Evolutionary conservation across 768 basidiomycete species (phyloP), one percentile per base, ranked within the genome.

Genomic region (Stropharia rugosoannulata): DNA sequence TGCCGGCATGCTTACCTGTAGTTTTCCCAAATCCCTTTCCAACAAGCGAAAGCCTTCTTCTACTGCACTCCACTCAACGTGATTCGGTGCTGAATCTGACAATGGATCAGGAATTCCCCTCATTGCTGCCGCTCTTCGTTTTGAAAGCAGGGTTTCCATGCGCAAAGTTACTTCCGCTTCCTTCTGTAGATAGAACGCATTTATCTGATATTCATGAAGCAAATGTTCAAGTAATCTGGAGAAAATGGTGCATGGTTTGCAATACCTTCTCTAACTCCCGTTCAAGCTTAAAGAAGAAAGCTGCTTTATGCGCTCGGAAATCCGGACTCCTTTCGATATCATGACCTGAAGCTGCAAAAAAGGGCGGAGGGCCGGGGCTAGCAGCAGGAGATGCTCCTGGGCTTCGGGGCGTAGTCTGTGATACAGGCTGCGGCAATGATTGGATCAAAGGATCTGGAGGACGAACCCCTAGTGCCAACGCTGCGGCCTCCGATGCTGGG

Each of bases 281-380:
- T 70, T 98, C 95, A 0, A 99, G 83, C 70, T 95, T 98, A 82
- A 97, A 98, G 79, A 99, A 98, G 79, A 98, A 99, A 1, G 94
- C 93, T 3, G 95, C 92, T 67, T 95, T 93, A 76, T 96, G 93
- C 12, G 95, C 93, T 65, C 90, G 92, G 63, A 98, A 95, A 66
- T 92, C 89, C 15, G 89, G 83, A 0, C 91, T 87, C 55, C 91
- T 76, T 62, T 87, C 88, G 29, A 82, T 81, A 66, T 91, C 87
- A 63, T 86, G 80, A 18, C 80, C 78, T 5, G 84, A 77, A 9
- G 79, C 73, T 36, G 87, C 77, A 59, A 88, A 81, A 60, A 89
- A 79, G 40, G 83, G 82, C 18, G 86, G 80, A 57, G 74, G 75
- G 27, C 70, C 76, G 41, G 75, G 75, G 51, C 78, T 83, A 54